Conservation (phyloP, 1,139 yeast genomes). For the Ogataea hybrid region DNA sequence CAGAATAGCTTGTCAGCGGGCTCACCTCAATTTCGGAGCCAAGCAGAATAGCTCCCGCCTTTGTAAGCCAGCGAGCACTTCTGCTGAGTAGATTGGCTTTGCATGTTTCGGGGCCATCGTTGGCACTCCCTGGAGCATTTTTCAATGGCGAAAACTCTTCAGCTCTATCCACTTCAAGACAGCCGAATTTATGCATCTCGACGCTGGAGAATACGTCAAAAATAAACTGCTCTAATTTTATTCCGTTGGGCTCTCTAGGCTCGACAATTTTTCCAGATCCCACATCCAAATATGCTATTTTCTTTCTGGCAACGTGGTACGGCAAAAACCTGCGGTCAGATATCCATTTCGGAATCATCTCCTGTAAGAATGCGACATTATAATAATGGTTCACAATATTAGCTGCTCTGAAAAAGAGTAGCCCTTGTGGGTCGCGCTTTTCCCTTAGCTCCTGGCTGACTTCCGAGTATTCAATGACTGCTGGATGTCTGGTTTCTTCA, state of each 20-base stretch:
- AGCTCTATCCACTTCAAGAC: slow-evolving; percentile 82
- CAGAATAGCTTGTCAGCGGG: slow-evolving; percentile 72
- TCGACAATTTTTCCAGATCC: slow-evolving; percentile 47
- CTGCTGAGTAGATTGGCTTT: slow-evolving; percentile 61
- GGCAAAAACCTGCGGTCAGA: slow-evolving; percentile 67
- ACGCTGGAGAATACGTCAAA: slow-evolving; percentile 93
- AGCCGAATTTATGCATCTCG: slow-evolving; percentile 73
- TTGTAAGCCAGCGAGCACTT: slow-evolving; percentile 73
- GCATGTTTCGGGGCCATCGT: slow-evolving; percentile 86
- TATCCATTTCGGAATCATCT: slow-evolving; percentile 68
- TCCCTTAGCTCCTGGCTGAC: slow-evolving; percentile 73
- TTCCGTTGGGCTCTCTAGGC: slow-evolving; percentile 81
- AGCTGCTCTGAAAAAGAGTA: slow-evolving; percentile 83
- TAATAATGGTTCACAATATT: slow-evolving; percentile 97
- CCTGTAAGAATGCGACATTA: slow-evolving; percentile 65
- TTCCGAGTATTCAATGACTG: slow-evolving; percentile 95
- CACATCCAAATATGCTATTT: slow-evolving; percentile 52
- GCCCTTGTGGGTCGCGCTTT: slow-evolving; percentile 50
- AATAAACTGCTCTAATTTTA: slow-evolving; percentile 94
- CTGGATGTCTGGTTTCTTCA: slow-evolving; percentile 60
- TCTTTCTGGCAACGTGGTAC: slow-evolving; percentile 91
- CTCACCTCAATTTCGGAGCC: slow-evolving; percentile 65
- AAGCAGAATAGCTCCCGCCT: slow-evolving; percentile 35
- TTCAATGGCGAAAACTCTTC: slow-evolving; percentile 94
- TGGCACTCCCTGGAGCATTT: slow-evolving; percentile 78